Base-by-base conservation (phyloP, 345 rosid species). In the Zanthoxylum bungeanum region DNA sequence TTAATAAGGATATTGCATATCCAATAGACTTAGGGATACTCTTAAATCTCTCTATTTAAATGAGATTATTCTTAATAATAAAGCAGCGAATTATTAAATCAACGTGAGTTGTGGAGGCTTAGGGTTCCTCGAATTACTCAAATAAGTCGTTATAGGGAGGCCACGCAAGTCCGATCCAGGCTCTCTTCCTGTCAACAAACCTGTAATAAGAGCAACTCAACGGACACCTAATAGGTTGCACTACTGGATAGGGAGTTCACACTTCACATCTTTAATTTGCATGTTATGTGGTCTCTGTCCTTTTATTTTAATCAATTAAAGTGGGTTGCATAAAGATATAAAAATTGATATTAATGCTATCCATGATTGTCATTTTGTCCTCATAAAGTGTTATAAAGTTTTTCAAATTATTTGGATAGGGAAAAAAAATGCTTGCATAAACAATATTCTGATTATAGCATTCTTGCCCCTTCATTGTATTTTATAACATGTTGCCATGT, bases 321-420 rank as follows among this genome's bases (percentile, higher is more conserved):
- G n/a, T 9, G 39, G 22, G 49, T 24, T 51, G 46, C 58, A 33
- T 22, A 67, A 21, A 36, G 16, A 34, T 53, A 51, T 11, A 11
- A n/a, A 30, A 10, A 33, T 21, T 39, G 40, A 17, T 55, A n/a
- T 19, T 25, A 22, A 19, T 44, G 30, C 19, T 16, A 40, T 17
- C 30, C 30, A 42, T 70, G 57, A 58, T 70, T 31, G 46, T 59
- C 65, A 70, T 44, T 30, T 42, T 70, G 64, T 40, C 64, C 53
- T 56, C 21, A n/a, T 30, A 69, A 57, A 42, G 73, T 47, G 51
- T 37, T n/a, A 9, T 44, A 68, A 68, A 68, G 63, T 42, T 58
- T 14, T 3, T 57, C 44, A 58, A 44, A 58, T 58, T 58, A 70
- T 30, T 44, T 58, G 44, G 73, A n/a, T 17, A 16, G 21, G n/a